Base-by-base conservation (phyloP, 371 early-diverging fungal species). In the Rhizomucor miehei region DNA sequence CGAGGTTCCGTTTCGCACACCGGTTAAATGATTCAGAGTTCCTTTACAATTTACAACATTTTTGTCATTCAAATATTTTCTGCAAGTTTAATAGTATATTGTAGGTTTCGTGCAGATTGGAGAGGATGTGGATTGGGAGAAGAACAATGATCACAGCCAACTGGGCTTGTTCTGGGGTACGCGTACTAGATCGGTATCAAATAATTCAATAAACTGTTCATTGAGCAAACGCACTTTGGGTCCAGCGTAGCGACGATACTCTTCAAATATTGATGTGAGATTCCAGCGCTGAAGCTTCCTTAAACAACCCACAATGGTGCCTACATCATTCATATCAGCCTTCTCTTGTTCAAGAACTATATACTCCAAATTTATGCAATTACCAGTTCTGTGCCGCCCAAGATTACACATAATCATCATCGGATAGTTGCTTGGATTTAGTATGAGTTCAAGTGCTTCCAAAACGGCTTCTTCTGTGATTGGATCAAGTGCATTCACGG, bases 211-310 rank as follows among this genome's bases (percentile, higher is more conserved):
- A 68, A 93, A 91, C 62, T 92, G 91, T 64, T 97, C 97, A 61
- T 94, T 94, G 46, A 94, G 69, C 17, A 94, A 71, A 35, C 97
- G 82, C 29, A 95, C 95, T 75, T 97, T 97, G 1, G 93, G 90
- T 3, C 96, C 97, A n/a, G 95, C 94, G 69, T 92, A 97, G 43
- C 97, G 79, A 36, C 97, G 80, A 69, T 98, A 98, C 65, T 98
- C 98, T 66, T 95, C 97, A 72, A 98, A 96, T 19, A 98, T 98
- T 13, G 93, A 89, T 12, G 98, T 94, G 63, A 98, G 71, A 67
- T 95, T 98, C 98, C 98, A 98, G 25, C 88, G 78, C 65, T 98
- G 98, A 37, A 98, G 78, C 70, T 98, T 98, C 57, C 98, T 81
- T 69, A 98, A 70, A 59, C 98, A 98, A 14, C 98, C 98, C 10